phyloP scores from a whole-genome alignment of 2,329 filamentous ascomycete genomes.

The Calonectria pseudoreteaudii region DNA sequence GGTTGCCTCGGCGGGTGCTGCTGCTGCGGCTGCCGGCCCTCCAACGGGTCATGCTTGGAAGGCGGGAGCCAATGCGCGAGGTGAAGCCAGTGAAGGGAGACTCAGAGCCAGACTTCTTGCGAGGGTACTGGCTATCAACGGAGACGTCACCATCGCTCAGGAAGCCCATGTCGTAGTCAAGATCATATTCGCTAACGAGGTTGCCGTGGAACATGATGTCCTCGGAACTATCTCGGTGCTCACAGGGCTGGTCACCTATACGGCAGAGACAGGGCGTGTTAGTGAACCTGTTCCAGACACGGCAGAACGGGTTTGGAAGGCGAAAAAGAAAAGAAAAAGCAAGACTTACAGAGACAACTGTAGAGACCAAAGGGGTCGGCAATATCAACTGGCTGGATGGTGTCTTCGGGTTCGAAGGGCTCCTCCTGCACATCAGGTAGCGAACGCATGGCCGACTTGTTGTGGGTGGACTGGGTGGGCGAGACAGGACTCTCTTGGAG shows the following conservation, averaged over 20 bases:
- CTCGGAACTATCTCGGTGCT: conserved; percentile 63
- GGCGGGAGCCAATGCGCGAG: conserved; percentile 73
- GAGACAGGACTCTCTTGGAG: conserved; percentile 64
- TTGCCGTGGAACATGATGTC: conserved; percentile 49
- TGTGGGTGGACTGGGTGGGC: conserved; percentile 56
- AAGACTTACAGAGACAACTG: conserved; percentile 79
- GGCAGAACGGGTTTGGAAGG: conserved; percentile 7
- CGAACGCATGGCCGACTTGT: conserved; percentile 71
- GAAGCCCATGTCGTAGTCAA: conserved; percentile 76
- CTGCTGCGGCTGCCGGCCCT: conserved; percentile 54
- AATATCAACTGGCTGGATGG: conserved; percentile 58
- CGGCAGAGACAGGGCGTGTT: conserved; percentile 21
- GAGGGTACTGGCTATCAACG: conserved; percentile 52
- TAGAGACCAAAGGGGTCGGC: conserved; percentile 61
- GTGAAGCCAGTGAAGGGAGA: conserved; percentile 72
- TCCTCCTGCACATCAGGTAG: conserved; percentile 90
- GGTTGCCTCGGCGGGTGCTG: conserved; percentile 47
- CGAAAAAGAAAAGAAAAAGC: neutral
- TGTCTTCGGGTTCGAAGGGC: conserved; percentile 75
- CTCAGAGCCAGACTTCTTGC: conserved; percentile 68
- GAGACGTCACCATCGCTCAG: conserved; percentile 72
- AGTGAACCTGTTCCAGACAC: conserved; percentile 19
- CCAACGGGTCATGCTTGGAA: conserved; percentile 65
- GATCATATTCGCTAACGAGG: conserved; percentile 57
- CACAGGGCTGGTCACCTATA: conserved; percentile 71